Conservation (phyloP, 768 basidiomycete species). For the Polyporus arcularius region DNA sequence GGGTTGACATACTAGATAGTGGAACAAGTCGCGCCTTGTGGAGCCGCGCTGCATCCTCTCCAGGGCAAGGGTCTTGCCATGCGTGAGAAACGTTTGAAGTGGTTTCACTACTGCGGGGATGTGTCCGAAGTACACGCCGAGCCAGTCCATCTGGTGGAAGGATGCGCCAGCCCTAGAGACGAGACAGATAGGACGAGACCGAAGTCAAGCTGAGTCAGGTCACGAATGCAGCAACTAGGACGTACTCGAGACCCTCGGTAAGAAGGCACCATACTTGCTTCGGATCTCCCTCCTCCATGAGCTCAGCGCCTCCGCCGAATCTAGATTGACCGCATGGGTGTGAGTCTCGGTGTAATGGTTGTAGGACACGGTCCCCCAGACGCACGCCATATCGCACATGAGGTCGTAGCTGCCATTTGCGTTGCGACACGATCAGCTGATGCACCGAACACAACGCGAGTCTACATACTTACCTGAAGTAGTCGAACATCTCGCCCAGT, state of each 20-base stretch:
- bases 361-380: too few relatives aligned
- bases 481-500: conserved; percentile 36
- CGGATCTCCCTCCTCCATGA: too few relatives aligned
- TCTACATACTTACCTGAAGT: conserved; percentile 36
- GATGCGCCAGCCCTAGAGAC: too few relatives aligned
- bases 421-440: not conserved
- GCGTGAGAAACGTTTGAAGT: conserved; percentile 5
- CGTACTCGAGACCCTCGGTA: too few relatives aligned
- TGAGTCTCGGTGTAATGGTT: not conserved
- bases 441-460: not conserved
- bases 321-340: not conserved
- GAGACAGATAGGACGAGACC: too few relatives aligned
- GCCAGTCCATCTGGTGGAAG: too few relatives aligned
- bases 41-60: conserved; percentile 23
- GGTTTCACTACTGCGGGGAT: not conserved
- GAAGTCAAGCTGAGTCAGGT: too few relatives aligned
- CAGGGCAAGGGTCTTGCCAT: conserved; percentile 4
- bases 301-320: not conserved
- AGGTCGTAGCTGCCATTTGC: conserved; percentile 37
- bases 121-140: too few relatives aligned
- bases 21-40: conserved; percentile 36
- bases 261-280: too few relatives aligned
- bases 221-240: too few relatives aligned
- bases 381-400: conserved; percentile 43
- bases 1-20: conserved; percentile 42